phyloP scores from a whole-genome alignment of 1,284 basidiomycete genomes.

The Cutaneotrichosporon dermatis region DNA sequence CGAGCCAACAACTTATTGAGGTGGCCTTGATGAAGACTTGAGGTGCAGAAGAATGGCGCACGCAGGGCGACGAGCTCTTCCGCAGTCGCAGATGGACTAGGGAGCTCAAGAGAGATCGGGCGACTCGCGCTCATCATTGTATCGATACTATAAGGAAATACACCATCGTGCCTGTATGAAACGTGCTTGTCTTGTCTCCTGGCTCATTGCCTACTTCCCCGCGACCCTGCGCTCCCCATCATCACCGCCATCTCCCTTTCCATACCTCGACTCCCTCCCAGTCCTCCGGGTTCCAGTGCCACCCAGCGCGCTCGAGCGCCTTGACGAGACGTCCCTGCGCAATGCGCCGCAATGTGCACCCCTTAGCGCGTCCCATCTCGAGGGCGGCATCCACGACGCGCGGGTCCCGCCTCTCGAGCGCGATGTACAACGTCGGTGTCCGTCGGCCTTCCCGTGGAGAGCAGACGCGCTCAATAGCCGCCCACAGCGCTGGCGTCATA shows the following conservation, averaged over 20 bases:
- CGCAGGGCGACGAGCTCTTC: too few species aligned
- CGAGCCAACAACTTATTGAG: too few species aligned
- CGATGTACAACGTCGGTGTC: conserved; percentile 59
- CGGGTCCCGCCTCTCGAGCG: conserved; percentile 73
- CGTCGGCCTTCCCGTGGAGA: neutral
- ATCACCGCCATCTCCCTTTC: conserved; percentile 26
- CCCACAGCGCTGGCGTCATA: conserved; percentile 66
- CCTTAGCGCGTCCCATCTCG: conserved; percentile 51
- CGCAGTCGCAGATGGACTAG: too few species aligned
- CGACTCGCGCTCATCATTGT: too few species aligned
- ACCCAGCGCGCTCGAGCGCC: conserved; percentile 57
- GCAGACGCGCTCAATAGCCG: conserved; percentile 50
- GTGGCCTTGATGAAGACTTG: too few species aligned
- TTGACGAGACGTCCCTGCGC: conserved; percentile 60
- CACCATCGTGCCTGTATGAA: too few species aligned
- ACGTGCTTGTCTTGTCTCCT: too few species aligned
- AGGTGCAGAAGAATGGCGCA: too few species aligned
- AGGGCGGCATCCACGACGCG: conserved; percentile 60
- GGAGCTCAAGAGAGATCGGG: too few species aligned
- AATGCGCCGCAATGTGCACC: conserved; percentile 60
- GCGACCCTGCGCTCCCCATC: too few species aligned
- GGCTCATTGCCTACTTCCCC: too few species aligned
- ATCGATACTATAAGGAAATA: too few species aligned
- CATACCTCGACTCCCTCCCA: conserved; percentile 48
- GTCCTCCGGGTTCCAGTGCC: conserved; percentile 44